Base-by-base conservation (phyloP, 1,139 yeast genomes). In the Lodderomyces metapsilosis region DNA sequence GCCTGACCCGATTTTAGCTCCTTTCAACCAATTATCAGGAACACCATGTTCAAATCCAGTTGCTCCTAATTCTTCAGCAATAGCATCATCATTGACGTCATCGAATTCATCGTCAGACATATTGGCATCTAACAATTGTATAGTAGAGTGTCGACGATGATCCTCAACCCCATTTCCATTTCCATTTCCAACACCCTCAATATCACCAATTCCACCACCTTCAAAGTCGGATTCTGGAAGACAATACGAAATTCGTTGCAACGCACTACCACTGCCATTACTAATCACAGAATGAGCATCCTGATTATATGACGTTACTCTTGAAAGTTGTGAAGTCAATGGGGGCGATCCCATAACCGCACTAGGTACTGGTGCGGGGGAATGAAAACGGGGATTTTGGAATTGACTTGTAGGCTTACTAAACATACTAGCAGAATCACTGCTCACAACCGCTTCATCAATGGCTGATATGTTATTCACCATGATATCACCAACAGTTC, bases 1-100 rank as follows among this genome's bases (percentile, higher is more conserved):
- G 3, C 98, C 98, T 3, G 95, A 83, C 0, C 98, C 98, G 50
- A 92, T 88, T 34, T 91, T 71, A 0, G 96, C 88, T 21, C 98
- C 98, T 54, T 85, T 85, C 39, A 89, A 74, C 98, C 98, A 92
- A 37, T 84, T 76, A n/a, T 80, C 71, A 4, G 92, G 91, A 3
- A 84, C 71, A 31, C 64, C 61, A 38, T 57, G 68, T 24, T 53
- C 41, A 31, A 12, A 30, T 12, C 34, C 40, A 21, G 21, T 36
- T 12, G 37, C 18, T 7, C 6, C 23, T 13, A 23, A 28, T 11
- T 38, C 37, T 30, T 53, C 56, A 18, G 45, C 34, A 7, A 34
- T 27, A 4, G 30, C 37, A 15, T 39, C 40, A 36, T 37, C 35
- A 13, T 37, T 33, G 3, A 21, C 16, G 4, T 27, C 46, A 6